Base-by-base conservation (phyloP, 306 rosid genomes). In the Sphenostylis stenocarpa region DNA sequence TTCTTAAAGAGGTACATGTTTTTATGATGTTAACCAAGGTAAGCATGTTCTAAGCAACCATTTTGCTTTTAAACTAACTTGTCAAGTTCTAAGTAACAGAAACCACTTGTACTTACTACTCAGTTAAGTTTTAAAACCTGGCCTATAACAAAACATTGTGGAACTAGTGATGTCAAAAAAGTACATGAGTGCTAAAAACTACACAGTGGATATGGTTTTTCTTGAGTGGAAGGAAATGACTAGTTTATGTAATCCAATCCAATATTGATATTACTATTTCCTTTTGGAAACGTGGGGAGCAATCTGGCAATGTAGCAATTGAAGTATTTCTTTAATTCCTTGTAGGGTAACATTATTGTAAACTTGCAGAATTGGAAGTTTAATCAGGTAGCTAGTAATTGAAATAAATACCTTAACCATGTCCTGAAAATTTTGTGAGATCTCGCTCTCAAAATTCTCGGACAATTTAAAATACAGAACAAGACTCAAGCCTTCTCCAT, bases 401-500 rank as follows among this genome's bases (percentile, higher is more conserved):
- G 56, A 43, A 67, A 58, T 19, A 63, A 64, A 29, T 89, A 91
- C 98, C 96, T 72, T 85, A 62, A 94, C 70, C 75, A 80, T 84
- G 14, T 88, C 90, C 61, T 81, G 91, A 74, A 89, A 87, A 31
- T 70, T 80, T 55, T 64, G 67, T 20, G 96, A 89, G 84, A 88
- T 86, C 69, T 92, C 95, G 39, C 66, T 58, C 52, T 90, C 96
- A 19, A 86, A 92, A 73, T 83, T 81, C 55, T 94, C 93, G 2
- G 88, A 85, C 47, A 92, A 73, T 81, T 79, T 92, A 62, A 94
- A 94, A 80, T 92, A 92, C 51, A 94, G 79, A 2, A 94, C 97
- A 78, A 94, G 96, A 81, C 93, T 92, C 93, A 94, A 84, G 80
- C 98, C 95, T 85, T 94, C 97, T 4, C 98, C 98, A 44, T 89